Evolutionary conservation across 495 filamentous ascomycete species (phyloP).

Genomic region (Aspergillus heteromorphus): DNA sequence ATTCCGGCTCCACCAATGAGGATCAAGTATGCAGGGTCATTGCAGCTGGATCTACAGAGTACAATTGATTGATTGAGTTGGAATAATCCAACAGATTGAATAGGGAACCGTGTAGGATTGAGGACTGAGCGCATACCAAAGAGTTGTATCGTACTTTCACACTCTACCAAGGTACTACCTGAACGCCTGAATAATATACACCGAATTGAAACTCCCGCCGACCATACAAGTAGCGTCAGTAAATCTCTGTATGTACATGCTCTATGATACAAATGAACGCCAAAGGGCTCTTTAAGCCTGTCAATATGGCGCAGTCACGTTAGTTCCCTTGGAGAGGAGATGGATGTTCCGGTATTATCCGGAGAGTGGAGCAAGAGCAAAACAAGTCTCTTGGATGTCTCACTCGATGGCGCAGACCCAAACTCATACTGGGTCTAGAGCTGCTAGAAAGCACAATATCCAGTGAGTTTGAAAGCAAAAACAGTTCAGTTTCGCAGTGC

Average conservation of each 20-base stretch:
- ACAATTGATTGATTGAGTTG: too few species aligned
- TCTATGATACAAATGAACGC: slow-evolving; percentile 13
- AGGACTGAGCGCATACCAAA: neutral
- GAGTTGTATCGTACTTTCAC: neutral
- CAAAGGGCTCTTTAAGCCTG: neutral
- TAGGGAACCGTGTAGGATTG: too few species aligned
- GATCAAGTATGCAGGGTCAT: neutral
- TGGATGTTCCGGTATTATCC: neutral
- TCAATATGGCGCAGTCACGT: slow-evolving; percentile 6
- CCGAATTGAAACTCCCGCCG: neutral
- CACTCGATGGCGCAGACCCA: neutral
- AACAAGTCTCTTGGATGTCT: neutral
- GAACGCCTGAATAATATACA: neutral
- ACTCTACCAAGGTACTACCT: neutral
- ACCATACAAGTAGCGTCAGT: neutral
- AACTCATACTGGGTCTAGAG: neutral
- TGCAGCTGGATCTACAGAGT: neutral
- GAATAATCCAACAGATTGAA: too few species aligned
- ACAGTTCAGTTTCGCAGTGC: neutral
- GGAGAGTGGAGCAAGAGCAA: neutral
- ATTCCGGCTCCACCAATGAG: neutral
- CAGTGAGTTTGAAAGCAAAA: neutral
- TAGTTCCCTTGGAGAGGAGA: slow-evolving; percentile 2
- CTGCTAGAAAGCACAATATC: neutral
- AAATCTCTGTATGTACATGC: slow-evolving; percentile 7